Evolutionary conservation across 176 grass and related monocot genomes (phyloP), one percentile per base, ranked within the genome.

Genomic region (Musa itinerans): DNA sequence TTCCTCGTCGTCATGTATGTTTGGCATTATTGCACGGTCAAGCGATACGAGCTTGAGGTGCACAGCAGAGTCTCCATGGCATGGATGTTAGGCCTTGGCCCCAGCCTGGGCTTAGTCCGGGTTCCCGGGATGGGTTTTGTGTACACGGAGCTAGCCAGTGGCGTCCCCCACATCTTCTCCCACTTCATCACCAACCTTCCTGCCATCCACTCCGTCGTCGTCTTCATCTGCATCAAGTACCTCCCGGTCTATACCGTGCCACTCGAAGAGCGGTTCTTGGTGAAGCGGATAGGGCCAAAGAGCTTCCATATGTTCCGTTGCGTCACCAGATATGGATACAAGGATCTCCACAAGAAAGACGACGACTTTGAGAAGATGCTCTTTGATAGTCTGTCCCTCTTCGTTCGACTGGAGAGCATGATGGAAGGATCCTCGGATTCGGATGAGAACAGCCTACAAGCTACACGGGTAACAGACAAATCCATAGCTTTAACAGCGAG

Each of bases 171-270:
- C 68, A 98, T 98, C 63, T 98, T 98, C 78, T 94, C 95, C 8
- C 95, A 98, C 82, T 98, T 98, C 73, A 89, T 98, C 57, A 98
- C 95, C 26, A 93, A 98, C 84, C 81, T 98, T n/a, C 95, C 95
- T 8, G 95, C 95, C 13, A 93, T 93, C 76, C 95, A 98, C 76
- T 94, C 95, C 1, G 95, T 98, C 10, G 87, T 94, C 1, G 90
- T 94, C 16, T 98, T 98, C 2, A 88, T 98, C 4, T 98, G 95
- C 72, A 81, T 98, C 77, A 98, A 98, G 83, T 98, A 98, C 75
- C 90, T 98, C 7, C 95, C 95, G 0, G 95, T 98, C 49, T 98
- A 98, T 74, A 98, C 90, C 0, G 95, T 98, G 14, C 95, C 95
- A 0, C 29, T 61, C 13, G 95, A 98, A n/a, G 95, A 98, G 64